Percentiles rank a stretch among this genome's conserved stretches.
phyloP scores from a whole-genome alignment of 805 yeast species.

The Sporopachydermia lactativora region DNA sequence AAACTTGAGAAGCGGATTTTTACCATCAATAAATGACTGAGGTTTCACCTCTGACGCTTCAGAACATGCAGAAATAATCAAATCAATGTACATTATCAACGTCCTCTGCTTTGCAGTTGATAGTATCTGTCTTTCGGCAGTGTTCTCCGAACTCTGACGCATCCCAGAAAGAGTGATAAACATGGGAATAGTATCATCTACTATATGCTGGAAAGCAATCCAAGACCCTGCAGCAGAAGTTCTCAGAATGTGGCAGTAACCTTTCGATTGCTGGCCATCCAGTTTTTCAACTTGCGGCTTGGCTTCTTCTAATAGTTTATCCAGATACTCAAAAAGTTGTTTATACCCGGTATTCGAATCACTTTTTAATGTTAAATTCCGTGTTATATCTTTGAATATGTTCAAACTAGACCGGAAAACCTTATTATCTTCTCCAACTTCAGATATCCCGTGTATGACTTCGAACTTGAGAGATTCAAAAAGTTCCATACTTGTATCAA shows the following conservation, averaged over 20 bases:
- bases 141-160: background rate
- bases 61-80: conserved; percentile 36
- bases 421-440: conserved; percentile 33
- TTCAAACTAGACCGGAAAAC: conserved; percentile 26
- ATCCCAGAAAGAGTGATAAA: background rate
- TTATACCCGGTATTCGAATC: too few species aligned
- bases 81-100: conserved; percentile 44
- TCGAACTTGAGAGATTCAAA: conserved; percentile 89
- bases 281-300: background rate
- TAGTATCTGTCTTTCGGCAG: conserved; percentile 5
- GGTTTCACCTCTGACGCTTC: conserved; percentile 26
- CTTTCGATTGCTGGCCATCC: background rate
- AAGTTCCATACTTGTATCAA: conserved; percentile 51
- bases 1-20: conserved; percentile 27
- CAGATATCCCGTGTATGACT: conserved; percentile 48
- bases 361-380: too few species aligned
- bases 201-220: background rate
- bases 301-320: conserved; percentile 23
- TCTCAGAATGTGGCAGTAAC: background rate
- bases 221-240: background rate
- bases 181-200: background rate
- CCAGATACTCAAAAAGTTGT: too few species aligned
- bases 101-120: conserved; percentile 41
- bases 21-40: conserved; percentile 7
- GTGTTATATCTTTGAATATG: conserved; percentile 29